A percentile compares a stretch with the other conserved stretches of the same genome.
Conservation (phyloP, 2,329 filamentous ascomycete species). For the Pseudogymnoascus sp. region DNA sequence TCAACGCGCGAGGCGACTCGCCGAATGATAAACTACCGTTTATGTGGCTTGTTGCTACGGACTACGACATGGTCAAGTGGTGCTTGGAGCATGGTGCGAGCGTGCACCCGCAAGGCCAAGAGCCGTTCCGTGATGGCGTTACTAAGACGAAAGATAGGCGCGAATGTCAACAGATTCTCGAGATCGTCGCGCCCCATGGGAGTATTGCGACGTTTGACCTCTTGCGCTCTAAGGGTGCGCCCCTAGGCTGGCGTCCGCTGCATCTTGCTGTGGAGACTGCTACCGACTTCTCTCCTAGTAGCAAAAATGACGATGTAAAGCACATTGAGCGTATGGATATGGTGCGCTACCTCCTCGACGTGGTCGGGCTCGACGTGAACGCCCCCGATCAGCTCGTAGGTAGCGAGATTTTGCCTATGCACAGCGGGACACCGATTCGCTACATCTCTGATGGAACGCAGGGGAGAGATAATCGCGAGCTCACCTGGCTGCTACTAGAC, state of each 20-base stretch:
- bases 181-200: neutral
- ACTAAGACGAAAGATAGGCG: neutral
- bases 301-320: neutral
- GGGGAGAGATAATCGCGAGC: neutral
- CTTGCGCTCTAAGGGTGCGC: neutral
- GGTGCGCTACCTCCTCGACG: conserved; percentile 3
- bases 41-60: conserved; percentile 6
- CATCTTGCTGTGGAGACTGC: neutral
- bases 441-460: neutral
- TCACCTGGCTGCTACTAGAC: conserved; percentile 8
- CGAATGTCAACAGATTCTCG: neutral
- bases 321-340: neutral
- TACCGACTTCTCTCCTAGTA: neutral
- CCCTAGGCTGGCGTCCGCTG: neutral
- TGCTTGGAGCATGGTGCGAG: conserved; percentile 9
- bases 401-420: conserved; percentile 2
- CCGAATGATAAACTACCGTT: conserved; percentile 1
- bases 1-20: neutral
- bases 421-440: conserved; percentile 7
- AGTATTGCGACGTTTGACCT: neutral
- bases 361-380: conserved; percentile 5
- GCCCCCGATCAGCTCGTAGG: neutral
- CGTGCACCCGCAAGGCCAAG: neutral
- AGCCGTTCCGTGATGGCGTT: neutral
- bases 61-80: conserved; percentile 9